Percentiles rank a stretch among this genome's conserved stretches.
Evolutionary conservation across 2,329 filamentous ascomycete species (phyloP).

Genomic region (Phoma herbarum): DNA sequence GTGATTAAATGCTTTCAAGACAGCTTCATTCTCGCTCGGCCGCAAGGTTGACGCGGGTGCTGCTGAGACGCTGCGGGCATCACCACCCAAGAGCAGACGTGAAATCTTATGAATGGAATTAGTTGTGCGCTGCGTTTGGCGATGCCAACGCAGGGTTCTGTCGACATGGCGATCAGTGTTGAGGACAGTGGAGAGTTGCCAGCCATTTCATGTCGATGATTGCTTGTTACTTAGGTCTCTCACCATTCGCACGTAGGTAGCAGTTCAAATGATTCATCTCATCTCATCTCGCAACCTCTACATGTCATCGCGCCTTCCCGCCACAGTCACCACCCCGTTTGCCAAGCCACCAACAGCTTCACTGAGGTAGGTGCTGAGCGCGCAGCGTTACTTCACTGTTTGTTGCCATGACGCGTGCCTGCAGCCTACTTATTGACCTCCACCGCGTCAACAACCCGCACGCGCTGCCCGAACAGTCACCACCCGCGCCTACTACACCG

Average conservation of each 20-base stretch:
- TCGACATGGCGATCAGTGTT: neutral
- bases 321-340: conserved; percentile 3
- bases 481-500: conserved; percentile 16
- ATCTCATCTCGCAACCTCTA: conserved; percentile 3
- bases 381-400: neutral
- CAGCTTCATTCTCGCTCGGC: conserved; percentile 64
- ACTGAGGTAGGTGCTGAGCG: conserved; percentile 12
- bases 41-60: conserved; percentile 58
- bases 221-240: neutral
- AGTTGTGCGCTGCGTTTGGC: conserved; percentile 43
- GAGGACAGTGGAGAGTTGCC: conserved; percentile 7
- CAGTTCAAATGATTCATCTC: conserved; percentile 13
- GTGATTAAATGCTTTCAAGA: conserved; percentile 74
- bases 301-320: conserved; percentile 3
- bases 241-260: conserved; percentile 25
- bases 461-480: conserved; percentile 10
- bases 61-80: conserved; percentile 59
- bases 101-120: conserved; percentile 57
- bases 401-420: neutral
- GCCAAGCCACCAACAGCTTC: conserved; percentile 20
- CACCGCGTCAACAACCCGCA: conserved; percentile 11
- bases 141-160: conserved; percentile 1
- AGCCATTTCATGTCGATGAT: conserved; percentile 14
- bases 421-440: neutral
- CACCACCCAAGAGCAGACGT: conserved; percentile 58